phyloP scores from a whole-genome alignment of 805 yeast genomes.

The Torulaspora delbrueckii region DNA sequence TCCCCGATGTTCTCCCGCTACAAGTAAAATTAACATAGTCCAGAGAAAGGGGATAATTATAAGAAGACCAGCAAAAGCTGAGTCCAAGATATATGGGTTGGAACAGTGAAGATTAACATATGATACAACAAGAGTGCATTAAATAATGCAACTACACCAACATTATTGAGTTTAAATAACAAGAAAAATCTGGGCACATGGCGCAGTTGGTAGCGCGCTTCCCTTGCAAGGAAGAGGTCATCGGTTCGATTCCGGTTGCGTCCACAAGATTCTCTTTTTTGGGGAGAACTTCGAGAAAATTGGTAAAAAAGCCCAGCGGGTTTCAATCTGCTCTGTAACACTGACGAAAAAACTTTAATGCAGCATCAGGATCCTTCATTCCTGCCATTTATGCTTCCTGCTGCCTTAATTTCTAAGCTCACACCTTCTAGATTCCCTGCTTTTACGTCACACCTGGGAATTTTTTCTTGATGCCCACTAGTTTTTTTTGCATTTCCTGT shows the following conservation, averaged over 20 bases:
- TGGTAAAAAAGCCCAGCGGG: no score
- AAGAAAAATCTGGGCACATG: conserved; percentile 51
- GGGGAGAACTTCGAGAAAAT: not conserved
- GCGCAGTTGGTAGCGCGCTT: conserved; percentile 81
- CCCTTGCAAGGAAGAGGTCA: conserved; percentile 77
- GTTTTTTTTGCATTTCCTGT: not conserved
- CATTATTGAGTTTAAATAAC: no score
- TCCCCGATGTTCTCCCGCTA: not conserved
- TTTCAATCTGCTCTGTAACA: not conserved
- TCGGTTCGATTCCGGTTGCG: conserved; percentile 76
- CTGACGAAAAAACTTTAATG: not conserved
- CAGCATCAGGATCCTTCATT: not conserved
- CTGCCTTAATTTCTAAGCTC: no score
- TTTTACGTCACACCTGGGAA: not conserved
- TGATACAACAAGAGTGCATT: no score
- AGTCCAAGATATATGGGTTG: not conserved
- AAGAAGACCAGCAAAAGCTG: no score
- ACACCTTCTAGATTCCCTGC: no score
- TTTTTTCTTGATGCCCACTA: not conserved
- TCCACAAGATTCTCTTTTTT: conserved; percentile 40
- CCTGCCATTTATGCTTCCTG: not conserved
- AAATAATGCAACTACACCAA: no score
- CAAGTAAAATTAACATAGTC: not conserved
- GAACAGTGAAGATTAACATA: no score
- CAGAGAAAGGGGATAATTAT: no score